A percentile compares a stretch with the other conserved stretches of the same genome.
Evolutionary conservation across 768 basidiomycete species (phyloP).

Genomic region (Tricholoma furcatifolium): DNA sequence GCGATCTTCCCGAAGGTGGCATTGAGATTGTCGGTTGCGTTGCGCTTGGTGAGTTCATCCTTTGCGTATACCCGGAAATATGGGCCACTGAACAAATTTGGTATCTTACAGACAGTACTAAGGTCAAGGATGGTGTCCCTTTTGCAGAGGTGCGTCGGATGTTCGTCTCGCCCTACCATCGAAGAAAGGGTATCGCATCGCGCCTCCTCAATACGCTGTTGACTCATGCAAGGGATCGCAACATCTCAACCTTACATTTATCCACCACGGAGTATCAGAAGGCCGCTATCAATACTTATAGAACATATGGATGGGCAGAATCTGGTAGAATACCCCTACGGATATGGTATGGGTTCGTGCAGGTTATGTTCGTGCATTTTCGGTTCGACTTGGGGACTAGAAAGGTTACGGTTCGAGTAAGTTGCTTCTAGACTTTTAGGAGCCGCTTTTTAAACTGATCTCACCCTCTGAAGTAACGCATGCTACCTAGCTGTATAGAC

Average conservation of each 20-base stretch:
- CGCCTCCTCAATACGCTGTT: slow-evolving; percentile 8
- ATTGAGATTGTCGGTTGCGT: slow-evolving; percentile 1
- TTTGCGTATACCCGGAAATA: slow-evolving; percentile 4
- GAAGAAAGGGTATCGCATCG: slow-evolving; percentile 10
- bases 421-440: too few species aligned
- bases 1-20: background rate
- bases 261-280: slow-evolving; percentile 4
- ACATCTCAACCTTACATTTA: background rate
- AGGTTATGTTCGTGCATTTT: too few species aligned
- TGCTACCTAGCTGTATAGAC: too few species aligned
- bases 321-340: background rate
- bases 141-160: slow-evolving; percentile 12
- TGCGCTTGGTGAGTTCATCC: too few species aligned
- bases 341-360: background rate
- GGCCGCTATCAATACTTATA: slow-evolving; percentile 11
- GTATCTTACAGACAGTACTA: slow-evolving; percentile 5
- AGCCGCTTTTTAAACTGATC: too few species aligned
- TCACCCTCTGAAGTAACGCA: too few species aligned
- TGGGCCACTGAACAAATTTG: too few species aligned
- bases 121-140: background rate
- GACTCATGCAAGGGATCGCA: slow-evolving; percentile 5
- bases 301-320: slow-evolving; percentile 19
- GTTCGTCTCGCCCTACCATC: slow-evolving; percentile 15
- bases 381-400: too few species aligned
- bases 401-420: too few species aligned